Evolutionary conservation across 371 early-diverging fungal genomes (phyloP), one percentile per base, ranked within the genome.

Genomic region (Apophysomyces sp.): DNA sequence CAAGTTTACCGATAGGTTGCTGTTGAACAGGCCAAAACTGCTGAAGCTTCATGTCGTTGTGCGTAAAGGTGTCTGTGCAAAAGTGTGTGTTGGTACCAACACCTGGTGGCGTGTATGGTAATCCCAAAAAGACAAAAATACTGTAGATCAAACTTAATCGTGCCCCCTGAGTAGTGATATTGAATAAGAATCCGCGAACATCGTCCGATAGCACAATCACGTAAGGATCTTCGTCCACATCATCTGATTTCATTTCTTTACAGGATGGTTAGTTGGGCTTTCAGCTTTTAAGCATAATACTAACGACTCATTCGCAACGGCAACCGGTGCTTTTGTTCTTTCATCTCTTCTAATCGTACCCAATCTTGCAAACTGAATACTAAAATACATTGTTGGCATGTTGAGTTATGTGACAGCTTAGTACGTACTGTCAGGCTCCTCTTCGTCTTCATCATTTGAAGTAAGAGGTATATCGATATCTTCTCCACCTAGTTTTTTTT

Each of bases 191-290:
- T 0, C 80, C 70, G 0, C 74, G 74, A 15, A 92, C 68, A 61
- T 94, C 94, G 28, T 91, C 89, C 60, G 89, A 92, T 18, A 94
- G 69, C 16, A 88, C 75, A 16, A 89, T 77, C 13, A 86, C 80
- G 56, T 82, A 92, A 0, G 92, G 92, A 64, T 93, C 94, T 5
- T 83, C 76, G 21, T 77, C 76, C 11, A 86, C 67, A 13, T 68
- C 62, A 0, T 71, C 69, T 9, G 69, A 66, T 7, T 72, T 60
- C 5, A 55, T 49, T 32, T 39, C 72, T 72, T 36, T 55, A 32
- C 15, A 39, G 8, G 4, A 18, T 8, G 0, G 52, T 55, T 54
- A 58, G 53, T 12, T 7, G 16, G 60, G 32, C 67, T 3, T 67
- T 56, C 60, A 28, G 53, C 41, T 31, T 27, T 49, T 32, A 60